These are phyloP conservation scores for Chrysophaeum taylorii DNA, from an alignment of 352 stramenopile genomes.

Conservation along the genomic window DNA sequence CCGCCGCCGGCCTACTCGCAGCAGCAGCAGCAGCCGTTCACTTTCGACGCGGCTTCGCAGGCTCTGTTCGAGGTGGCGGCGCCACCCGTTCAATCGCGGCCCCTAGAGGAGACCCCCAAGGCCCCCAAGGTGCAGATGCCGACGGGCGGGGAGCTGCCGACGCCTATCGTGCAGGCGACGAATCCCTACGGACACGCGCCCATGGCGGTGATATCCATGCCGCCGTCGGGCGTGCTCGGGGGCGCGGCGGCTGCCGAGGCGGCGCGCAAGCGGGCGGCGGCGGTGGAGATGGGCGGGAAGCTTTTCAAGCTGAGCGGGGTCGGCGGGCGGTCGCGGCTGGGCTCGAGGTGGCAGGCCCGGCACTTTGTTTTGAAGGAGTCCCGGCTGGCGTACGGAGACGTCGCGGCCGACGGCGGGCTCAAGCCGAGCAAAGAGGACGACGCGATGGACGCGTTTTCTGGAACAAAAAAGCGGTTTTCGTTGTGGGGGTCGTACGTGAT, in stretches of 20 bases:
- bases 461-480: background rate
- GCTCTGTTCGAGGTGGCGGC: no score
- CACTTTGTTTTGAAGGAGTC: background rate
- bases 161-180: background rate
- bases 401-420: background rate
- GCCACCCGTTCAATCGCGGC: no score
- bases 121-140: background rate
- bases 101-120: no score
- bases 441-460: background rate
- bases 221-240: background rate
- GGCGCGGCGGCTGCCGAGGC: background rate
- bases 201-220: background rate
- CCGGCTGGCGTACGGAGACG: background rate
- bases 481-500: constrained; percentile 10
- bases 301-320: background rate
- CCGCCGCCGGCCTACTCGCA: no score
- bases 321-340: background rate
- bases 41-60: no score
- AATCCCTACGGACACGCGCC: constrained; percentile 9
- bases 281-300: background rate
- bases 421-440: background rate
- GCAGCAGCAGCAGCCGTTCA: no score
- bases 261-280: background rate
- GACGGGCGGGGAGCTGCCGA: background rate
- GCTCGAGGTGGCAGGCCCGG: background rate